Evolutionary conservation across 768 basidiomycete genomes (phyloP).

Genomic region (Symmetrospora coprosmae): DNA sequence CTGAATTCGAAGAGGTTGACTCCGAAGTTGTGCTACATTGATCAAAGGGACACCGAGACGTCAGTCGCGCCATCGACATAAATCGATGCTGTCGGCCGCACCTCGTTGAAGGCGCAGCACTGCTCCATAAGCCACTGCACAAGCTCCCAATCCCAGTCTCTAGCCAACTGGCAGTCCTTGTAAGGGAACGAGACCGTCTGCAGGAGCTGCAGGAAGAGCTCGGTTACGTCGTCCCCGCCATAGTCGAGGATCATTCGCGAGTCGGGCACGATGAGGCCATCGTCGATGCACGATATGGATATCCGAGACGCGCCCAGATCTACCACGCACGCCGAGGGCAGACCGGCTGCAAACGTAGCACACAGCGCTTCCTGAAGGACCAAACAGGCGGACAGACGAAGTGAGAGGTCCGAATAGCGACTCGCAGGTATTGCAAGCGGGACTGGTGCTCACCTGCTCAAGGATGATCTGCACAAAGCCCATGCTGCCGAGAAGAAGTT

Average conservation of each 20-base stretch:
- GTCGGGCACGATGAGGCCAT: conserved; percentile 73
- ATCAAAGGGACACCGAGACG: not conserved
- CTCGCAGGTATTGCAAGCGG: not conserved
- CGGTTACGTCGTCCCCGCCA: conserved; percentile 90
- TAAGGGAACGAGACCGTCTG: conserved; percentile 77
- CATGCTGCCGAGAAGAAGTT: conserved; percentile 59
- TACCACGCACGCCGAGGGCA: conserved; percentile 87
- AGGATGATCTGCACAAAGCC: conserved; percentile 86
- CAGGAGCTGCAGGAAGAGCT: conserved; percentile 47
- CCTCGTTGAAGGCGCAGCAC: conserved; percentile 75
- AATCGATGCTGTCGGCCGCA: conserved; percentile 36
- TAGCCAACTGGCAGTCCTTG: conserved; percentile 58
- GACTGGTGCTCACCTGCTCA: conserved; percentile 53
- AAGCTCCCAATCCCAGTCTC: conserved; percentile 72
- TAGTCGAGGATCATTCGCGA: conserved; percentile 64
- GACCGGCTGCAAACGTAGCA: conserved; percentile 86
- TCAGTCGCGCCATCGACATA: not conserved
- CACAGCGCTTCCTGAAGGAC: conserved; percentile 64
- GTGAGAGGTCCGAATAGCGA: not conserved
- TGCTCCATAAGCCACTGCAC: conserved; percentile 81
- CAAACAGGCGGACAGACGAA: not conserved
- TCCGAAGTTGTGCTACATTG: conserved; percentile 63
- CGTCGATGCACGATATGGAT: conserved; percentile 83
- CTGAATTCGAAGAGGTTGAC: conserved; percentile 81
- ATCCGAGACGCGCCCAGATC: conserved; percentile 78